These are phyloP conservation scores for Amanita muscaria DNA, from an alignment of 768 basidiomycete species.

Conservation along the genomic window DNA sequence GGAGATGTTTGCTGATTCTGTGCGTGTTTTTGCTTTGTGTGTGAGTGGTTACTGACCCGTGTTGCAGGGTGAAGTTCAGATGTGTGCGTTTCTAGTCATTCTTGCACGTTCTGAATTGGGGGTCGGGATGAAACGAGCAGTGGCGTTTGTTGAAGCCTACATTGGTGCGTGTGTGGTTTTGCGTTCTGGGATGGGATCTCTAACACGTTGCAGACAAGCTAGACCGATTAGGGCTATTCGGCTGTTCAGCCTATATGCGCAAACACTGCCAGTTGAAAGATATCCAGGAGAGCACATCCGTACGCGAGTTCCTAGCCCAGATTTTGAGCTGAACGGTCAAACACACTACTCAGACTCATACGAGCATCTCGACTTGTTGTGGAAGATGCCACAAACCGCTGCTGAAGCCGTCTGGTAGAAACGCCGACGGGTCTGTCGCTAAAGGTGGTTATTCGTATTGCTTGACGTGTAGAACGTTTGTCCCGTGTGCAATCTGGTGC, in stretches of 20 bases:
- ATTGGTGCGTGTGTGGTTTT: conserved; percentile 58
- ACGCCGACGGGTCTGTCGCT: conserved; percentile 14
- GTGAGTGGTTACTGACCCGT: too few species aligned
- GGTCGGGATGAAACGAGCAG: conserved; percentile 33
- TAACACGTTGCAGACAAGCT: conserved; percentile 71
- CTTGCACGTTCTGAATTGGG: conserved; percentile 52
- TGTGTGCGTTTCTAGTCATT: conserved; percentile 64
- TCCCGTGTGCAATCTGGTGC: conserved; percentile 69
- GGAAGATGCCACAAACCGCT: conserved; percentile 62
- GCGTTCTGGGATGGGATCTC: too few species aligned
- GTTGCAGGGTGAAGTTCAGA: conserved; percentile 70
- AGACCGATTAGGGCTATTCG: conserved; percentile 49
- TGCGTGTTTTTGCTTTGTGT: too few species aligned
- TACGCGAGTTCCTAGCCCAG: too few species aligned
- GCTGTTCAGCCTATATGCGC: conserved; percentile 67
- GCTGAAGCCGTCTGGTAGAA: conserved; percentile 30
- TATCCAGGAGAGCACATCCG: conserved; percentile 45
- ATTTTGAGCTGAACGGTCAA: conserved; percentile 27
- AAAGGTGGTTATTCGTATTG: conserved; percentile 51
- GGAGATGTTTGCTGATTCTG: conserved; percentile 57
- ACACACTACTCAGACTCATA: conserved; percentile 51
- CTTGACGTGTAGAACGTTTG: conserved; percentile 36
- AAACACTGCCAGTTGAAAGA: conserved; percentile 49
- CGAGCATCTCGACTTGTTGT: conserved; percentile 62
- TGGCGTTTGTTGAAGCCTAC: conserved; percentile 61